Base-by-base conservation (phyloP, 2,329 filamentous ascomycete species). In the Colletotrichum lindemuthianum region DNA sequence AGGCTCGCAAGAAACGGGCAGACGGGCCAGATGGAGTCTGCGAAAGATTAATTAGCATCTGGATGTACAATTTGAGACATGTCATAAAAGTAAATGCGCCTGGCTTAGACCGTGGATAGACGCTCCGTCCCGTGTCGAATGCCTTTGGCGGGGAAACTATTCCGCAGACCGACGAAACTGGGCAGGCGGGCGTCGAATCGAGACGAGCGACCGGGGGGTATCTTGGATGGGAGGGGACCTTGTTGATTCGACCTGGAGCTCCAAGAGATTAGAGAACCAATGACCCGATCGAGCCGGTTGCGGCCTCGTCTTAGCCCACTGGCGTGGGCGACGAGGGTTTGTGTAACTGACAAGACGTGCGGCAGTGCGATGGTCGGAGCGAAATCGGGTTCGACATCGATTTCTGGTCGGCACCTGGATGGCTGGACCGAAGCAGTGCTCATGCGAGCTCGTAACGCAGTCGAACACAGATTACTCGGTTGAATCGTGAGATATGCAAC, bases 91-190 rank as follows among this genome's bases (percentile, higher is more conserved):
- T 15, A 45, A 54, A 24, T 58, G 44, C 15, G 33, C 41, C 53
- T 51, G 16, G 52, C 53, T 51, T 49, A 45, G 59, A 40, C 63
- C 53, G 53, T 59, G 49, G 48, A 59, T 66, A 64, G 48, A 66
- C 53, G 60, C 50, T 64, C 48, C 60, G 63, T 66, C 53, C 59
- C 53, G 53, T 54, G 36, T 53, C 36, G 58, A 60, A 51, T 44
- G 51, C 59, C 40, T 65, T 55, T 65, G 58, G 52, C 63, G 63
- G 58, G 47, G 47, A 65, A 57, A 52, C 47, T 53, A 49, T 63
- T 49, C 59, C 63, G 47, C 36, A 39, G 51, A 63, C 59, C 58
- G 51, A 63, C 52, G 41, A 53, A 52, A 52, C 52, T 48, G 36
- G 63, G 58, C 60, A 45, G 12, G 45, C 60, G 47, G 41, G 41